phyloP scores from a whole-genome alignment of 768 basidiomycete genomes.

The Pisolithus marmoratus region DNA sequence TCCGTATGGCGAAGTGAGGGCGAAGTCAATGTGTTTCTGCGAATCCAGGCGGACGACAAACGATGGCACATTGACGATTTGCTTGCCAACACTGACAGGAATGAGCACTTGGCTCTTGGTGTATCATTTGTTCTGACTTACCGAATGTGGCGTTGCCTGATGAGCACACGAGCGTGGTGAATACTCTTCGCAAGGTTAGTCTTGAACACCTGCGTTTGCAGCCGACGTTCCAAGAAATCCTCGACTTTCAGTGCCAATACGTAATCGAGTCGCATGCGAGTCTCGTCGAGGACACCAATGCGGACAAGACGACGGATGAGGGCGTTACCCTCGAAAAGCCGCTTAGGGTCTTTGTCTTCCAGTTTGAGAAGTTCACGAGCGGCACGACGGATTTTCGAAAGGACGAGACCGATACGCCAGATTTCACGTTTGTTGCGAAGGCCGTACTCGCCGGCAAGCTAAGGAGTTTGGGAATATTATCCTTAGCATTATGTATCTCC shows the following conservation, averaged over 20 bases:
- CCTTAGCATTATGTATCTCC: background rate
- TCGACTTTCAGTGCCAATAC: slow-evolving; percentile 98
- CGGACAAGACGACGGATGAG: slow-evolving; percentile 95
- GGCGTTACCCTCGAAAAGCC: slow-evolving; percentile 98
- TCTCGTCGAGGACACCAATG: slow-evolving; percentile 99
- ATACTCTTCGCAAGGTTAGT: slow-evolving; percentile 95
- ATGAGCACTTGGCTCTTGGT: too few species aligned
- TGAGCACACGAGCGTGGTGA: slow-evolving; percentile 97
- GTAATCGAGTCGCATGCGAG: slow-evolving; percentile 99
- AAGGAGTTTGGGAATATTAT: slow-evolving; percentile 4
- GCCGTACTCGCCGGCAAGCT: slow-evolving; percentile 99
- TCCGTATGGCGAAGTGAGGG: slow-evolving; percentile 93
- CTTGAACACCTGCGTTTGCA: slow-evolving; percentile 99
- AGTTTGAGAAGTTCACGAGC: slow-evolving; percentile 99
- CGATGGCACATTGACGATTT: slow-evolving; percentile 97
- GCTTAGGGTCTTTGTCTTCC: slow-evolving; percentile 98
- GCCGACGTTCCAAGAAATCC: slow-evolving; percentile 98
- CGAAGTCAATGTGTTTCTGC: slow-evolving; percentile 99
- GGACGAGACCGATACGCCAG: slow-evolving; percentile 97
- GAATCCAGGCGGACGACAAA: slow-evolving; percentile 99
- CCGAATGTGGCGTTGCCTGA: slow-evolving; percentile 98
- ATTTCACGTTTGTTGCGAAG: slow-evolving; percentile 99
- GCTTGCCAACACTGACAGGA: slow-evolving; percentile 80
- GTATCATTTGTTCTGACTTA: slow-evolving; percentile 31
- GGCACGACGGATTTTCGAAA: slow-evolving; percentile 99